Conservation (phyloP, 768 basidiomycete genomes). For the Boletus subcaerulescens region DNA sequence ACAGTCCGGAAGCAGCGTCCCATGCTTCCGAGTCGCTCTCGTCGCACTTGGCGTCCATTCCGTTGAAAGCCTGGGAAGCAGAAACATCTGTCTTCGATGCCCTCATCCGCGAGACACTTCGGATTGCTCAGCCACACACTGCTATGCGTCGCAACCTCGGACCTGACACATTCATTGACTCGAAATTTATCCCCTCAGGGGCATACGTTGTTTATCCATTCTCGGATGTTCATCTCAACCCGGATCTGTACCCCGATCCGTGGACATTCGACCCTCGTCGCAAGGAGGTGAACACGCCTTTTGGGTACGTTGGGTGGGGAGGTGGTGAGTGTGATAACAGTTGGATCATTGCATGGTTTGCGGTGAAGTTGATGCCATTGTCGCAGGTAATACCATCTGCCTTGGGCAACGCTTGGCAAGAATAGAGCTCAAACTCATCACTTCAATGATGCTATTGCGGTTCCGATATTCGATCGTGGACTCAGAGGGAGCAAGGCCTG, state of each 20-base stretch:
- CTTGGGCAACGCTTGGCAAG: constrained; percentile 76
- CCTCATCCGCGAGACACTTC: constrained; percentile 73
- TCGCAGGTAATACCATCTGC: constrained; percentile 63
- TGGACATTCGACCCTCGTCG: constrained; percentile 71
- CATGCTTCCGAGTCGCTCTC: constrained; percentile 38
- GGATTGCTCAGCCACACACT: constrained; percentile 74
- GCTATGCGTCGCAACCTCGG: constrained; percentile 81
- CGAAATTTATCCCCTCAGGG: constrained; percentile 67
- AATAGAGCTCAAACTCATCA: constrained; percentile 68
- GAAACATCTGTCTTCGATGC: constrained; percentile 69
- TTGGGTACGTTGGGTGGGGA: constrained; percentile 75
- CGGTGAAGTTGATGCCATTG: constrained; percentile 6
- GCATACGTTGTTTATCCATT: constrained; percentile 79
- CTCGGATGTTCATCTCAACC: constrained; percentile 74
- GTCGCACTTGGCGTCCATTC: constrained; percentile 52
- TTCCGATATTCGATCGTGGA: constrained; percentile 62
- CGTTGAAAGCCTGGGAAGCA: constrained; percentile 67
- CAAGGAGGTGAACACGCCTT: constrained; percentile 48
- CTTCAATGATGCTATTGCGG: constrained; percentile 63
- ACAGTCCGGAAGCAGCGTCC: constrained; percentile 30
- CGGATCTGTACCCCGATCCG: constrained; percentile 69
- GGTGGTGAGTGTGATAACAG: constrained; percentile 52
- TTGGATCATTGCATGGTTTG: constrained; percentile 16
- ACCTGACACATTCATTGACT: constrained; percentile 65
- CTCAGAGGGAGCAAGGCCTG: constrained; percentile 42